Evolutionary conservation across 495 filamentous ascomycete genomes (phyloP), one percentile per base, ranked within the genome.

Genomic region (Mytilinidion resinicola): DNA sequence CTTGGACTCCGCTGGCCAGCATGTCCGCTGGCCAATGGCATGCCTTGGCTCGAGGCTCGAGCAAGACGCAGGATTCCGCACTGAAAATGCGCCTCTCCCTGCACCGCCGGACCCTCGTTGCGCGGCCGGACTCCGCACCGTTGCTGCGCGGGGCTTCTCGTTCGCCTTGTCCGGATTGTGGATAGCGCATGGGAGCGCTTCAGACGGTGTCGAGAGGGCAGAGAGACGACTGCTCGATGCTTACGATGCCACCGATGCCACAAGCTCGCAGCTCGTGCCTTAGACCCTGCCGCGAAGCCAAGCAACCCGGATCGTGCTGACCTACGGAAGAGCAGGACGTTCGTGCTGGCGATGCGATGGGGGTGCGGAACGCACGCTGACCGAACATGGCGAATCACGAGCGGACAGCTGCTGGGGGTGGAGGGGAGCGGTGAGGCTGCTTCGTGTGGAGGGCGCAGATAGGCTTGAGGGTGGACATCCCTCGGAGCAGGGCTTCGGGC

Each of bases 1-100:
- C 46, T 49, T 49, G 46, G 21, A 49, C 46, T 49, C 46, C 46
- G 46, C 46, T 25, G 20, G 37, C 39, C 3, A 2, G n/a, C 46
- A 25, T 12, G 46, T 25, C 46, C 46, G 46, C 46, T 25, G 46
- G 46, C 46, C 46, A 49, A 49, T 49, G 46, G 46, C 46, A 49
- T 3, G 46, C 46, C 46, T 49, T 25, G 46, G 46, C 46, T 30
- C 46, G 17, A 49, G 46, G 46, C 46, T 30, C 46, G 17, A 49
- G 12, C 19, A 48, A 30, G 6, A 30, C 7, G 46, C 46, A 49
- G 17, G 46, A 49, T 49, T 49, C 46, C 46, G 46, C 17, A 30
- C 46, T 30, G 25, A 30, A 30, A 30, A 30, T 30, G 25, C 25
- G 25, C 25, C 25, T 30, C 25, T 30, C 25, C 25, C 25, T 30